phyloP scores from a whole-genome alignment of 164 flowering plant genomes.

The Vitis rotundifolia region DNA sequence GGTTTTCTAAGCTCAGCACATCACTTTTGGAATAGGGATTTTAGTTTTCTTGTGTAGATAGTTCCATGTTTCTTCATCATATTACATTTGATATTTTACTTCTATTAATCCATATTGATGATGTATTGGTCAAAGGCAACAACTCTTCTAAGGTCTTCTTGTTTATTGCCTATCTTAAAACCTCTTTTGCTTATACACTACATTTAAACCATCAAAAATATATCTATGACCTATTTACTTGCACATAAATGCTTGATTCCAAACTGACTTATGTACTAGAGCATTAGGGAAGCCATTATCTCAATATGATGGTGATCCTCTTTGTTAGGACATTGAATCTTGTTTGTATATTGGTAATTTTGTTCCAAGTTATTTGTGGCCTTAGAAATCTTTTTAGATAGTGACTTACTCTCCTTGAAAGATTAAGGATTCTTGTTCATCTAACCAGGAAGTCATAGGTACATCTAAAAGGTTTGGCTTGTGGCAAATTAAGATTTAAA shows the following conservation, averaged over 20 bases:
- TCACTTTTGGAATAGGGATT: not conserved
- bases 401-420: too few relatives aligned
- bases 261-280: not conserved
- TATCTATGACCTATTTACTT: not conserved
- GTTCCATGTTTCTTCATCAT: not conserved
- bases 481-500: too few relatives aligned
- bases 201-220: not conserved
- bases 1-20: not conserved
- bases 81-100: not conserved
- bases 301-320: not conserved
- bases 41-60: not conserved
- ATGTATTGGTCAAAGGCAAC: too few relatives aligned
- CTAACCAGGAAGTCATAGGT: too few relatives aligned
- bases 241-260: not conserved
- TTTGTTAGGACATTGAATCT: not conserved
- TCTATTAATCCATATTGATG: not conserved
- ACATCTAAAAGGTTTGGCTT: too few relatives aligned
- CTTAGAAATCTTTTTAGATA: too few relatives aligned
- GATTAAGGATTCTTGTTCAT: too few relatives aligned
- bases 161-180: not conserved
- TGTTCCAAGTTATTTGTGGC: too few relatives aligned
- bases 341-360: too few relatives aligned
- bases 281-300: not conserved
- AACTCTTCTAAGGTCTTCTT: too few relatives aligned
- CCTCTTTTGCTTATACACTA: not conserved